phyloP scores from a whole-genome alignment of 768 basidiomycete genomes.

The Suillus subluteus region DNA sequence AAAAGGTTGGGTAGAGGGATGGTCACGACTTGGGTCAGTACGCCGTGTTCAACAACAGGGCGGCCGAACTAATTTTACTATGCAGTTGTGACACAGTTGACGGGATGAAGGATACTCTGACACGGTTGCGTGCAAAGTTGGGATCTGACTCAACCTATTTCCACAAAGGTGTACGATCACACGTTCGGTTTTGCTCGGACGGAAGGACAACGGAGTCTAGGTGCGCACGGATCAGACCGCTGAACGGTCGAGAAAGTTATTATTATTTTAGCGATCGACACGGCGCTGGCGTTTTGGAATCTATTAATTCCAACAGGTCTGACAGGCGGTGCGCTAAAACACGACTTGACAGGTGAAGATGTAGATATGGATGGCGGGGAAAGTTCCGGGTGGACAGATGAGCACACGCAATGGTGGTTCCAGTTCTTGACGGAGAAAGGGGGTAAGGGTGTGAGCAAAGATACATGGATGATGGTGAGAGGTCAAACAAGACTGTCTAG shows the following conservation, averaged over 20 bases:
- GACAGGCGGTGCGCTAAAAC: slow-evolving; percentile 62
- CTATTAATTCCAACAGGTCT: slow-evolving; percentile 78
- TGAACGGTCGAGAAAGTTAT: neutral
- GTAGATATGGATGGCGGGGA: slow-evolving; percentile 46
- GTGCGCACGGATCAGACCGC: slow-evolving; percentile 40
- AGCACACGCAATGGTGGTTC: slow-evolving; percentile 75
- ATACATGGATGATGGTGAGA: slow-evolving; percentile 84
- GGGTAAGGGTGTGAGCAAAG: slow-evolving; percentile 81
- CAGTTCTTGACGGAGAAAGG: slow-evolving; percentile 70
- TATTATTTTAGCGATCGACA: slow-evolving; percentile 56
- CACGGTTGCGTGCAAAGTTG: slow-evolving; percentile 59
- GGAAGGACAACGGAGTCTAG: slow-evolving; percentile 80
- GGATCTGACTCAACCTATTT: slow-evolving; percentile 72
- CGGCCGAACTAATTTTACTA: neutral
- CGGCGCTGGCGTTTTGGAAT: slow-evolving; percentile 76
- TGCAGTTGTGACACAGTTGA: slow-evolving; percentile 66
- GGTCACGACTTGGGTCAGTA: slow-evolving; percentile 72
- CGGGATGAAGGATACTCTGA: slow-evolving; percentile 60
- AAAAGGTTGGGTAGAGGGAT: slow-evolving; percentile 79
- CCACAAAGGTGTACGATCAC: slow-evolving; percentile 72
- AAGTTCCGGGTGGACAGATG: slow-evolving; percentile 61
- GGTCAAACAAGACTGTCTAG: slow-evolving; percentile 4
- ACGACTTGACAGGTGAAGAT: slow-evolving; percentile 46
- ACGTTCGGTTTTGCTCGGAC: slow-evolving; percentile 80
- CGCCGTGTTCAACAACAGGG: slow-evolving; percentile 3